phyloP scores from a whole-genome alignment of 2,329 filamentous ascomycete species.

The Penicillium brevicompactum region DNA sequence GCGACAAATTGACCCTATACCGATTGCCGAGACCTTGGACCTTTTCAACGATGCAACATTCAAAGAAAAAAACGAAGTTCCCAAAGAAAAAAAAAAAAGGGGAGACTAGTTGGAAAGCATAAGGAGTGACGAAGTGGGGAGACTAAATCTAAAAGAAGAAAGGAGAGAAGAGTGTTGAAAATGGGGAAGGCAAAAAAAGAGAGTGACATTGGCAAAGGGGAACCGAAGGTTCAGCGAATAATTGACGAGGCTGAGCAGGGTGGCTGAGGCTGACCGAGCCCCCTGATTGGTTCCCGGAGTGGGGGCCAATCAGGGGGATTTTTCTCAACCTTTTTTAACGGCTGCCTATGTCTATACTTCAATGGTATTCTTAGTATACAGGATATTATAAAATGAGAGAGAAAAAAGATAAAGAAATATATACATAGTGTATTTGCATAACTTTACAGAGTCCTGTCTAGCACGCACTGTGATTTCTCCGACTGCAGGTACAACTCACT shows the following conservation, averaged over 20 bases:
- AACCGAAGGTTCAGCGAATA: background rate
- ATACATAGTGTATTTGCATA: too few relatives aligned
- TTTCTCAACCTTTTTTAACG: background rate
- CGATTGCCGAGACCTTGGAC: background rate
- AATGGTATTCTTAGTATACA: too few relatives aligned
- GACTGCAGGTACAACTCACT: background rate
- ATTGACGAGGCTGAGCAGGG: slow-evolving; percentile 6
- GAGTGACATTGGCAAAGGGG: slow-evolving; percentile 11
- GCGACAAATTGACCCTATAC: background rate
- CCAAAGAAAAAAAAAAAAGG: slow-evolving; percentile 15
- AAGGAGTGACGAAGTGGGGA: slow-evolving; percentile 27
- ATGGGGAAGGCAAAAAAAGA: slow-evolving; percentile 32
- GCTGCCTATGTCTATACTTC: background rate
- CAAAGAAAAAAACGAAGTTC: background rate
- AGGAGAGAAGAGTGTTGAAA: slow-evolving; percentile 13
- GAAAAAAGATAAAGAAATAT: too few relatives aligned
- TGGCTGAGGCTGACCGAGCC: slow-evolving; percentile 3
- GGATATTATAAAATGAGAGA: too few relatives aligned
- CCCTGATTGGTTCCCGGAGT: background rate
- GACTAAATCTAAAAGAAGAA: slow-evolving; percentile 21
- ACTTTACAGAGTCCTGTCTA: too few relatives aligned
- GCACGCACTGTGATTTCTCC: background rate
- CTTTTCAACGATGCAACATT: background rate
- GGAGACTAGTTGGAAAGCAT: slow-evolving; percentile 17
- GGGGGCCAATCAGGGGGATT: slow-evolving; percentile 3